A percentile compares a stretch with the other conserved stretches of the same genome.
Conservation (phyloP, 768 basidiomycete genomes). For the Hebeloma cylindrosporum region DNA sequence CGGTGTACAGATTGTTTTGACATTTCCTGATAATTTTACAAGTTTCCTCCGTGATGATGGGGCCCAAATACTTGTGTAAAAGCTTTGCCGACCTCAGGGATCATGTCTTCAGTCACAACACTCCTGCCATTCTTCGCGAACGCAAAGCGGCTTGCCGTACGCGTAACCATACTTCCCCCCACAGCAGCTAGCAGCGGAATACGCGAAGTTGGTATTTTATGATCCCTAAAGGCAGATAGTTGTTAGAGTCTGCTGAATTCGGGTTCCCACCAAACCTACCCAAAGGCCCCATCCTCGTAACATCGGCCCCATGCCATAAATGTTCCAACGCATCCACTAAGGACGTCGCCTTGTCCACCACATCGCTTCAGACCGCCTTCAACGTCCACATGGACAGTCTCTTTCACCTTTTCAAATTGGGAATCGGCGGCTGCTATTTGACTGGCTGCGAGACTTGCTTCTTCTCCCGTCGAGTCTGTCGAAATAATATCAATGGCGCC, state of each 20-base stretch:
- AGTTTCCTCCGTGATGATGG: constrained; percentile 5
- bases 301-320: constrained; percentile 95
- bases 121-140: constrained; percentile 77
- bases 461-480: constrained; percentile 63
- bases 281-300: constrained; percentile 82
- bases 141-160: constrained; percentile 75
- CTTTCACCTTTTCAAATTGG: constrained; percentile 51
- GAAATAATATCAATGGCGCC: constrained; percentile 82
- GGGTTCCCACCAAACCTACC: constrained; percentile 43
- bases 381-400: constrained; percentile 63
- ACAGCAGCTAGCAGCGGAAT: constrained; percentile 85
- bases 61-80: constrained; percentile 75
- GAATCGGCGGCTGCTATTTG: constrained; percentile 43
- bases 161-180: constrained; percentile 86
- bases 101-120: constrained; percentile 81
- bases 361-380: constrained; percentile 88
- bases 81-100: constrained; percentile 61
- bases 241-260: background rate
- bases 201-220: constrained; percentile 52
- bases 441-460: constrained; percentile 45
- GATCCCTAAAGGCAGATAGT: constrained; percentile 42
- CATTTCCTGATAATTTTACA: no score
- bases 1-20: no score
- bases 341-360: constrained; percentile 94
- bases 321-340: constrained; percentile 85